Evolutionary conservation across 1,284 basidiomycete species (phyloP).

Genomic region (Malassezia obtusa): DNA sequence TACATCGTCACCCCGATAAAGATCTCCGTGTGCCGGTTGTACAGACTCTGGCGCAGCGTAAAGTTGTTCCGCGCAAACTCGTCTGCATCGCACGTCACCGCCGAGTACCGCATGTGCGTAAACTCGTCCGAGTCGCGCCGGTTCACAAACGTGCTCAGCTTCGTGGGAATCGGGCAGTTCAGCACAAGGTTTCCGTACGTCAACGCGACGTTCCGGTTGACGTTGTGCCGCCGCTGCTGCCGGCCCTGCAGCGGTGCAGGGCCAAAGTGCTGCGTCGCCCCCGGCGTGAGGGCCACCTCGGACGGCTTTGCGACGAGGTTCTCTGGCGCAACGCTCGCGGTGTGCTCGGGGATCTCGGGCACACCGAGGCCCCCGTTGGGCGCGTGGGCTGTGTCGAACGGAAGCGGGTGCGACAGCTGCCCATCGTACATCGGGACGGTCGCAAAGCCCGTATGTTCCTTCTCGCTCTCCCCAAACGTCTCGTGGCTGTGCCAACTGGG

Average conservation of each 20-base stretch:
- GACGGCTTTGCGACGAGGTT: not conserved
- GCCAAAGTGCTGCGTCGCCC: slow-evolving; percentile 42
- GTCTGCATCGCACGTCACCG: slow-evolving; percentile 29
- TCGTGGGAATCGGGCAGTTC: slow-evolving; percentile 41
- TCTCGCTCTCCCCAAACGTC: not conserved
- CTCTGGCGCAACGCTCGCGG: not conserved
- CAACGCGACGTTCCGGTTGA: slow-evolving; percentile 49
- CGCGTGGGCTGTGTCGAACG: not conserved
- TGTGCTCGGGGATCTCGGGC: not conserved
- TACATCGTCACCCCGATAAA: slow-evolving; percentile 47
- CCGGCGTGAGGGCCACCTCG: not conserved
- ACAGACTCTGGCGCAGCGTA: slow-evolving; percentile 39
- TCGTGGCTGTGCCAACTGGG: slow-evolving; percentile 6
- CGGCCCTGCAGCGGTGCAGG: slow-evolving; percentile 38
- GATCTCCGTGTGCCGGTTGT: slow-evolving; percentile 43
- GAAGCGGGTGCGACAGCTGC: not conserved
- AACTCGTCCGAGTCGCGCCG: slow-evolving; percentile 59
- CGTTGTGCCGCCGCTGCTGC: slow-evolving; percentile 43
- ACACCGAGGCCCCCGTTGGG: not conserved
- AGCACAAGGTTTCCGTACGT: slow-evolving; percentile 47
- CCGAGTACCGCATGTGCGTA: slow-evolving; percentile 29
- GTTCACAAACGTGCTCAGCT: slow-evolving; percentile 56
- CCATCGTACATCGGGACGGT: not conserved
- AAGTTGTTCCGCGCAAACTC: slow-evolving; percentile 31
- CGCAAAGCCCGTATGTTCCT: not conserved